Evolutionary conservation across 2,329 filamentous ascomycete genomes (phyloP).

Genomic region (Exophiala sp.): DNA sequence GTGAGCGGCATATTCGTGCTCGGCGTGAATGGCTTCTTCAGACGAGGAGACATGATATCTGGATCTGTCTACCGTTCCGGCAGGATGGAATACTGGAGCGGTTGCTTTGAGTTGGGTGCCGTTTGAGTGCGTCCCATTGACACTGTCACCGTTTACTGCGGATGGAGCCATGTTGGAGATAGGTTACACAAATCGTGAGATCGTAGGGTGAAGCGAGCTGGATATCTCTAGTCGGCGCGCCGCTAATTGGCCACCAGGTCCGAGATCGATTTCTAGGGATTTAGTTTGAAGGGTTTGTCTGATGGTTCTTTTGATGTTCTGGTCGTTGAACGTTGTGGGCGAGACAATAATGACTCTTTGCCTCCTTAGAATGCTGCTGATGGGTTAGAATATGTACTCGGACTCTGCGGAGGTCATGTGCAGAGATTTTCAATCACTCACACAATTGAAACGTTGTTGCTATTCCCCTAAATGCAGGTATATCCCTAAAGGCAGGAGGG

Average conservation of each 20-base stretch:
- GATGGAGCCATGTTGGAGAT: slow-evolving; percentile 20
- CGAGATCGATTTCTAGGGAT: not conserved
- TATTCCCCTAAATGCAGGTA: slow-evolving; percentile 28
- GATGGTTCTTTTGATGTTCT: slow-evolving; percentile 2
- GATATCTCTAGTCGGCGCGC: slow-evolving; percentile 4
- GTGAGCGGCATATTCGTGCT: slow-evolving; percentile 84
- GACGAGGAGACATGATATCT: slow-evolving; percentile 72
- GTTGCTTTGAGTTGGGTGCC: slow-evolving; percentile 36
- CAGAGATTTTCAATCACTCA: slow-evolving; percentile 22
- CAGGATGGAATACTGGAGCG: slow-evolving; percentile 37
- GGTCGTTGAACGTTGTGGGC: not conserved
- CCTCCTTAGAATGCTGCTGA: not conserved
- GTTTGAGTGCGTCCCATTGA: too few species aligned
- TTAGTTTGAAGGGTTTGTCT: not conserved
- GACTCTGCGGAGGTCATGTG: slow-evolving; percentile 25
- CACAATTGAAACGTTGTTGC: slow-evolving; percentile 16
- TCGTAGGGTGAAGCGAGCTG: not conserved
- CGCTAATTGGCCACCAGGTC: slow-evolving; percentile 17
- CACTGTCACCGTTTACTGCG: slow-evolving; percentile 18
- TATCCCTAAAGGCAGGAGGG: slow-evolving; percentile 29
- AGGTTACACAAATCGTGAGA: not conserved
- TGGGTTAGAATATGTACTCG: slow-evolving; percentile 15
- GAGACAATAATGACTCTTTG: not conserved
- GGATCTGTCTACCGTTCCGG: slow-evolving; percentile 36
- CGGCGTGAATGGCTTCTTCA: slow-evolving; percentile 68